A percentile compares a stretch with the other conserved stretches of the same genome.
These are phyloP conservation scores for Litchi chinensis DNA, from an alignment of 345 rosid species.

Conservation along the genomic window DNA sequence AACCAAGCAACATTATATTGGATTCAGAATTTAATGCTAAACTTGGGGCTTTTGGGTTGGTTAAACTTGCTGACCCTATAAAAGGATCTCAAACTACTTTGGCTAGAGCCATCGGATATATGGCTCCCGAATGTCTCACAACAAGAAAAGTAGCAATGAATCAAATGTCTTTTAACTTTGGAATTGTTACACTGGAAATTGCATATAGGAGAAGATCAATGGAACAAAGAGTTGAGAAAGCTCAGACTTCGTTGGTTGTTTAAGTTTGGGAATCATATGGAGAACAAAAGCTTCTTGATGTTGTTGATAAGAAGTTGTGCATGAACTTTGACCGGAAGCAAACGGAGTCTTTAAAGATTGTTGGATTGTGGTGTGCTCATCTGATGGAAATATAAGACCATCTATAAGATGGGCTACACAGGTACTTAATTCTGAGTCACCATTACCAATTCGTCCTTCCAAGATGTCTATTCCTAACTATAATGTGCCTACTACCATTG, in stretches of 20 bases:
- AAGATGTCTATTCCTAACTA: constrained; percentile 6
- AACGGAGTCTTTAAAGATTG: too few species aligned
- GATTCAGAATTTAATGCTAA: constrained; percentile 30
- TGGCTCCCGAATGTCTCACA: constrained; percentile 43
- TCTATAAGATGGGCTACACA: too few species aligned
- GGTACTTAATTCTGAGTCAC: too few species aligned
- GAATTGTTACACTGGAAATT: constrained; percentile 37
- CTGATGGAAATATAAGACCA: too few species aligned
- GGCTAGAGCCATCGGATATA: constrained; percentile 33
- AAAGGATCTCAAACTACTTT: constrained; percentile 26
- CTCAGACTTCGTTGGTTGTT: too few species aligned
- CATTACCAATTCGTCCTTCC: background rate
- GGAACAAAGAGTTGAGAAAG: too few species aligned
- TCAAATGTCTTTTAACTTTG: constrained; percentile 43
- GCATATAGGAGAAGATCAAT: constrained; percentile 30
- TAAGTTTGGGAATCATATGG: too few species aligned
- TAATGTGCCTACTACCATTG: background rate
- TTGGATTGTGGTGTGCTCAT: too few species aligned
- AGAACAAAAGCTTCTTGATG: too few species aligned
- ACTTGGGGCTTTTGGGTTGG: constrained; percentile 40
- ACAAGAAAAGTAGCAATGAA: too few species aligned
- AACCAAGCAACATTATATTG: constrained; percentile 26
- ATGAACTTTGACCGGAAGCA: too few species aligned
- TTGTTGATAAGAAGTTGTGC: too few species aligned
- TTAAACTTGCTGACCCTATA: constrained; percentile 31